Conservation (phyloP, 306 rosid genomes). For the Alnus rubra region DNA sequence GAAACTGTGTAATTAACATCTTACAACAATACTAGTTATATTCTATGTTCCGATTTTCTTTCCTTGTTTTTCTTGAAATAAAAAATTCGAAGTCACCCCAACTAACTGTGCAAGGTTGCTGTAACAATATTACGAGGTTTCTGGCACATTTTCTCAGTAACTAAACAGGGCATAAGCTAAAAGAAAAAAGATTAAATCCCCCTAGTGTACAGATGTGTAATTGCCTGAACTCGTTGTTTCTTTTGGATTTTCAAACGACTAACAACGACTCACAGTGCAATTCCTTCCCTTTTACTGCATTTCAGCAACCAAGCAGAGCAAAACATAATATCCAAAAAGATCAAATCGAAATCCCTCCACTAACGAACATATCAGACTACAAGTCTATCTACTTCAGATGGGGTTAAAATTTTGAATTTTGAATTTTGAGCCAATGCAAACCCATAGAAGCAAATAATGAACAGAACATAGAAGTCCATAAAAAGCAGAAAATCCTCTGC, state of each 20-base stretch:
- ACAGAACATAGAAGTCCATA: neutral
- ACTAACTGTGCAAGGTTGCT: neutral
- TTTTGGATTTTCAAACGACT: neutral
- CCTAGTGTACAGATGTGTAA: neutral
- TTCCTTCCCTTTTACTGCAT: neutral
- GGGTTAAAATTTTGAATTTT: constrained; percentile 20
- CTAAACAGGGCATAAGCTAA: neutral
- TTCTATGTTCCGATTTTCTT: neutral
- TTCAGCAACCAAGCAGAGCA: constrained; percentile 24
- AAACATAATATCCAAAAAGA: neutral
- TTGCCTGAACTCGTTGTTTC: neutral
- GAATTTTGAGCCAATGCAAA: constrained; percentile 24
- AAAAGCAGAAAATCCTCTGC: constrained; percentile 1
- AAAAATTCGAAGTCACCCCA: neutral
- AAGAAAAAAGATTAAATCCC: neutral
- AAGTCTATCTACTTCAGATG: neutral
- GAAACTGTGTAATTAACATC: neutral
- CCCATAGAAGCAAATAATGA: constrained; percentile 4
- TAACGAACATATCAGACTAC: neutral
- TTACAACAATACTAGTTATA: neutral
- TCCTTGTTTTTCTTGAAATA: neutral
- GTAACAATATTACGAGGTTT: no score
- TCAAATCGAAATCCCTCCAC: neutral
- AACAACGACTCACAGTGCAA: neutral
- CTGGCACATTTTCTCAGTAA: neutral